A percentile compares a stretch with the other conserved stretches of the same genome.
These are phyloP conservation scores for Parastagonospora nodorum DNA, from an alignment of 2,329 filamentous ascomycete genomes.

Conservation along the genomic window DNA sequence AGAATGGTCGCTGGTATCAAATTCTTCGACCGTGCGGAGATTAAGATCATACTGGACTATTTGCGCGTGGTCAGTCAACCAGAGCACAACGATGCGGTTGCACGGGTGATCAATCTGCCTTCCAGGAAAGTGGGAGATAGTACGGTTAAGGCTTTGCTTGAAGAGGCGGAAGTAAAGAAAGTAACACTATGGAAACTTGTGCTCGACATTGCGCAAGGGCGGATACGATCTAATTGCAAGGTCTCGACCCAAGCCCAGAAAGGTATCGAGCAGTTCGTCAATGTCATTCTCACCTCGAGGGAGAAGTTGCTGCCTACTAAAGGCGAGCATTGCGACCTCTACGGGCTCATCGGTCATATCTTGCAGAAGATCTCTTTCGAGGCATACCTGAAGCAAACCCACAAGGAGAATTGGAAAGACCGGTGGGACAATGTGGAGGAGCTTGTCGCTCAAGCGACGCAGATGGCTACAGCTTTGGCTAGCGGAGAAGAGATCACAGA, in stretches of 20 bases:
- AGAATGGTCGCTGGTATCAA: constrained; percentile 89
- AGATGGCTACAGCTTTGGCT: constrained; percentile 62
- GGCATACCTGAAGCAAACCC: constrained; percentile 72
- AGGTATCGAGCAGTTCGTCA: constrained; percentile 63
- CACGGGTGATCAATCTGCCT: constrained; percentile 83
- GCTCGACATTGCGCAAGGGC: constrained; percentile 61
- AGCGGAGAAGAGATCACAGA: constrained; percentile 48
- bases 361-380: constrained; percentile 72
- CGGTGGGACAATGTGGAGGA: constrained; percentile 91
- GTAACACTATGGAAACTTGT: constrained; percentile 79
- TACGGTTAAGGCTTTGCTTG: constrained; percentile 74
- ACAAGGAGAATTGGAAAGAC: constrained; percentile 67
- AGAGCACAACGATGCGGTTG: constrained; percentile 83
- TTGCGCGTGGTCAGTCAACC: constrained; percentile 83
- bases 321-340: constrained; percentile 44
- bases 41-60: constrained; percentile 88
- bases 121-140: constrained; percentile 78
- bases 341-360: constrained; percentile 61
- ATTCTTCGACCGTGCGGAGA: constrained; percentile 90
- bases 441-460: constrained; percentile 77
- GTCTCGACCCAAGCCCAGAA: constrained; percentile 61
- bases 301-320: constrained; percentile 58
- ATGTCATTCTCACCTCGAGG: constrained; percentile 62
- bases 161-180: constrained; percentile 74
- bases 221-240: constrained; percentile 57